Conservation (phyloP, 2,329 filamentous ascomycete genomes). For the Diatrype stigma region DNA sequence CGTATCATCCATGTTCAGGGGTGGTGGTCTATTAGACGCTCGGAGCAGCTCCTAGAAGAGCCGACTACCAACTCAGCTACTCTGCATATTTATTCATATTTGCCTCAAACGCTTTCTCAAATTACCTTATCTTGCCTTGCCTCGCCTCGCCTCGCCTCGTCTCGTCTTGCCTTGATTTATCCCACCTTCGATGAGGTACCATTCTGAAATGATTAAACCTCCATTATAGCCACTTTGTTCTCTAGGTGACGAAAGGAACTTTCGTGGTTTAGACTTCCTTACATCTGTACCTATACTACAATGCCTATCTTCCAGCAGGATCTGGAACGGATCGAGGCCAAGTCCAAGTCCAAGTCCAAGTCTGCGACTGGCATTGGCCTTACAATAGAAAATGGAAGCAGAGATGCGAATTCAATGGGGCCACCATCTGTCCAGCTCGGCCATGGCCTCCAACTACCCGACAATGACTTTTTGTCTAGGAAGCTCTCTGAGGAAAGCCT, state of each 20-base stretch:
- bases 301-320: conserved; percentile 60
- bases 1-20: neutral
- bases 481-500: conserved; percentile 57
- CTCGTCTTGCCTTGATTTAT: neutral
- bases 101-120: neutral
- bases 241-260: neutral
- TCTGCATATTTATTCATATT: no score
- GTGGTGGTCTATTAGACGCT: neutral
- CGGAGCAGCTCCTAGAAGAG: neutral
- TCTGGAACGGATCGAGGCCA: conserved; percentile 33
- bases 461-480: conserved; percentile 20
- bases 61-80: neutral
- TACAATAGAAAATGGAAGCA: conserved; percentile 8
- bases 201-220: neutral
- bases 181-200: neutral
- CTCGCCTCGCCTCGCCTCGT: neutral
- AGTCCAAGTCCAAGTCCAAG: conserved; percentile 10
- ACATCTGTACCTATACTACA: no score
- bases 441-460: conserved; percentile 1
- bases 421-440: conserved; percentile 18
- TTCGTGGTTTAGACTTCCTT: neutral
- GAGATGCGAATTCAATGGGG: conserved; percentile 8
- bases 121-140: neutral
- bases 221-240: neutral
- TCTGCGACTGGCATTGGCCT: neutral